A percentile compares a stretch with the other conserved stretches of the same genome.
These are phyloP conservation scores for Diplodia mutila DNA, from an alignment of 2,329 filamentous ascomycete species.

Conservation along the genomic window DNA sequence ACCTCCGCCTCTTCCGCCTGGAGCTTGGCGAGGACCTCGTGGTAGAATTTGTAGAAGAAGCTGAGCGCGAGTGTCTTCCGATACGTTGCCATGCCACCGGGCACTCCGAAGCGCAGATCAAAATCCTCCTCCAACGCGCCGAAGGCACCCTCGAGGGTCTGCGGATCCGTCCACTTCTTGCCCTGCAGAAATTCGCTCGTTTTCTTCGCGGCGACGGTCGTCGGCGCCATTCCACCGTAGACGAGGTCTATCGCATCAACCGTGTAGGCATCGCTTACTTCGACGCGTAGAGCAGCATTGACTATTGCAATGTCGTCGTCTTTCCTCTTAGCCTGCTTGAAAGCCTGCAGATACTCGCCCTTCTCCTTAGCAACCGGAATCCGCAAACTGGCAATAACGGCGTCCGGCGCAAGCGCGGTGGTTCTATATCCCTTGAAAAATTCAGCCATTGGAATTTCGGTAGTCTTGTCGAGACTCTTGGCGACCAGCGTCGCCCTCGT, in stretches of 20 bases:
- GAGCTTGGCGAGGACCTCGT: constrained; percentile 75
- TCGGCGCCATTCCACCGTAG: constrained; percentile 94
- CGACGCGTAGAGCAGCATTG: constrained; percentile 79
- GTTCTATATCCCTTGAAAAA: constrained; percentile 93
- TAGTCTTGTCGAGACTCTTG: constrained; percentile 72
- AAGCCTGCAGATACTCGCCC: constrained; percentile 83
- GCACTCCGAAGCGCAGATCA: constrained; percentile 84
- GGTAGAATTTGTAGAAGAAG: constrained; percentile 97
- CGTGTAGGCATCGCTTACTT: constrained; percentile 67
- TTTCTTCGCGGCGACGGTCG: constrained; percentile 82
- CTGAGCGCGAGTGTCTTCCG: constrained; percentile 85
- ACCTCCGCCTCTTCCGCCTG: constrained; percentile 56
- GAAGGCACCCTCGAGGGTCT: constrained; percentile 89
- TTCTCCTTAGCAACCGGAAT: constrained; percentile 76
- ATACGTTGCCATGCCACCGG: constrained; percentile 97
- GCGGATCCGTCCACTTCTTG: constrained; percentile 76
- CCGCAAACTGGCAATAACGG: constrained; percentile 83
- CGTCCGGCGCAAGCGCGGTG: constrained; percentile 79
- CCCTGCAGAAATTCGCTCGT: constrained; percentile 75
- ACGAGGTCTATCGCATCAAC: constrained; percentile 79
- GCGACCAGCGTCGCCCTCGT: constrained; percentile 81
- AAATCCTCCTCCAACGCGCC: constrained; percentile 88
- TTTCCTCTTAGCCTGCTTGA: constrained; percentile 96
- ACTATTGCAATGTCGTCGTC: constrained; percentile 99
- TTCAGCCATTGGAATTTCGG: constrained; percentile 84